Conservation (phyloP, 129 eudicot genomes). For the Artemisia annua region DNA sequence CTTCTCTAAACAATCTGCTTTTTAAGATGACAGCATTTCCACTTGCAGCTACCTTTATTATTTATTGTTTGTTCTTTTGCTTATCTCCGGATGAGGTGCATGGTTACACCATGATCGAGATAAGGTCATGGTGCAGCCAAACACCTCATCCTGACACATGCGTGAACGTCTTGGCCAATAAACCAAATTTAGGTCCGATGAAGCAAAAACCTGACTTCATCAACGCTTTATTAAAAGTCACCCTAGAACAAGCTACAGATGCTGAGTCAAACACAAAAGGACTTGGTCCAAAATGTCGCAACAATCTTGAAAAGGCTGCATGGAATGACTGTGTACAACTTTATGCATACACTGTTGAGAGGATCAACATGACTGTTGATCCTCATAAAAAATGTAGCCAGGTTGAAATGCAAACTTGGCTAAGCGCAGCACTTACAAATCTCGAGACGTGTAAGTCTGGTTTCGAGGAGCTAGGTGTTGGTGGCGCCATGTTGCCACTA, state of each 20-base stretch:
- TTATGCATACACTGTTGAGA: constrained; percentile 43
- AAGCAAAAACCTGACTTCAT: constrained; percentile 51
- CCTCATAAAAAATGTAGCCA: constrained; percentile 43
- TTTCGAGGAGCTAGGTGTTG: constrained; percentile 45
- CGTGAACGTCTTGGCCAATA: constrained; percentile 40
- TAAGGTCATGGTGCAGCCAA: constrained; percentile 66
- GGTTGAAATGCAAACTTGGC: constrained; percentile 65
- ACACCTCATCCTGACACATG: constrained; percentile 76
- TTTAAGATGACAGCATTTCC: constrained; percentile 24
- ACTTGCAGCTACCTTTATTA: constrained; percentile 16
- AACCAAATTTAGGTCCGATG: constrained; percentile 40
- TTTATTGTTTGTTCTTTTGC: constrained; percentile 25
- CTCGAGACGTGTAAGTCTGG: constrained; percentile 61
- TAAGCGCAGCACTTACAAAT: constrained; percentile 65
- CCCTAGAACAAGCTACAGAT: constrained; percentile 41
- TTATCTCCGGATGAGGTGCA: constrained; percentile 19
- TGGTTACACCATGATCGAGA: constrained; percentile 27
- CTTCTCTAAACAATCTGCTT: constrained; percentile 15
- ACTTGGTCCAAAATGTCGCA: constrained; percentile 49
- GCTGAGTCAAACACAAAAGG: constrained; percentile 33
- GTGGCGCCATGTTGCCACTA: constrained; percentile 40
- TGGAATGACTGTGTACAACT: constrained; percentile 72
- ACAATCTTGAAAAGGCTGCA: constrained; percentile 53
- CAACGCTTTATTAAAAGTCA: constrained; percentile 33
- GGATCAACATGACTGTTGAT: constrained; percentile 52